Evolutionary conservation across 495 filamentous ascomycete species (phyloP).

Genomic region (Neurospora sp.): DNA sequence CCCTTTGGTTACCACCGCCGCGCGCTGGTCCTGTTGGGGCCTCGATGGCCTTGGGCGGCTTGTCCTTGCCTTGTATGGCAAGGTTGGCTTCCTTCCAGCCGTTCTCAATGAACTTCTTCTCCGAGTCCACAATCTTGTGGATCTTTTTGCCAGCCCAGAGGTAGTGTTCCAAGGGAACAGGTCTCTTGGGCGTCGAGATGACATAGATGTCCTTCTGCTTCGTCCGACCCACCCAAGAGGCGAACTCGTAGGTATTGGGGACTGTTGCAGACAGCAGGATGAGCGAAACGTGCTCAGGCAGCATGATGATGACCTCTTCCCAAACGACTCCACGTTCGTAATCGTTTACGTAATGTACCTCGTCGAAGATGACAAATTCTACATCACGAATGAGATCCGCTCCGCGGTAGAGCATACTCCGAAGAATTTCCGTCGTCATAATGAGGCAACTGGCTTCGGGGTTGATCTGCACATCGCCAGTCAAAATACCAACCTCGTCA

Average conservation of each 20-base stretch:
- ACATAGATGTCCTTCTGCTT: conserved; percentile 99
- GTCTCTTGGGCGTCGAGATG: conserved; percentile 91
- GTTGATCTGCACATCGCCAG: conserved; percentile 96
- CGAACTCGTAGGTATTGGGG: conserved; percentile 94
- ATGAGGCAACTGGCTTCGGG: conserved; percentile 96
- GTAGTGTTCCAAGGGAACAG: conserved; percentile 91
- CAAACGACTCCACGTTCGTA: conserved; percentile 95
- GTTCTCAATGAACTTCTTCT: conserved; percentile 80
- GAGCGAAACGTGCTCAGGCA: conserved; percentile 90
- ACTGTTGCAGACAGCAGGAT: conserved; percentile 95
- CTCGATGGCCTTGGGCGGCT: conserved; percentile 47
- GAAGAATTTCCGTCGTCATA: conserved; percentile 97
- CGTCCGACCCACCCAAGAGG: conserved; percentile 94
- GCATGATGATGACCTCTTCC: conserved; percentile 99
- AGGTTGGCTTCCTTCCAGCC: conserved; percentile 94
- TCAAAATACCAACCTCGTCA: conserved; percentile 93
- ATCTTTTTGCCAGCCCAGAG: conserved; percentile 90
- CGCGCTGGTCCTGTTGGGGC: conserved; percentile 34
- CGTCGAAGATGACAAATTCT: conserved; percentile 98
- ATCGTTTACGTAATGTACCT: conserved; percentile 98
- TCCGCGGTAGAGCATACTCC: conserved; percentile 96
- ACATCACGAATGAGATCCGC: conserved; percentile 95
- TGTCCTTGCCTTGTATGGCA: conserved; percentile 72
- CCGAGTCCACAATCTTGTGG: conserved; percentile 84
- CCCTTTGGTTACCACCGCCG: conserved; percentile 41